These are phyloP conservation scores for Hypoxylon sp. DNA, from an alignment of 2,329 filamentous ascomycete genomes.

Conservation along the genomic window DNA sequence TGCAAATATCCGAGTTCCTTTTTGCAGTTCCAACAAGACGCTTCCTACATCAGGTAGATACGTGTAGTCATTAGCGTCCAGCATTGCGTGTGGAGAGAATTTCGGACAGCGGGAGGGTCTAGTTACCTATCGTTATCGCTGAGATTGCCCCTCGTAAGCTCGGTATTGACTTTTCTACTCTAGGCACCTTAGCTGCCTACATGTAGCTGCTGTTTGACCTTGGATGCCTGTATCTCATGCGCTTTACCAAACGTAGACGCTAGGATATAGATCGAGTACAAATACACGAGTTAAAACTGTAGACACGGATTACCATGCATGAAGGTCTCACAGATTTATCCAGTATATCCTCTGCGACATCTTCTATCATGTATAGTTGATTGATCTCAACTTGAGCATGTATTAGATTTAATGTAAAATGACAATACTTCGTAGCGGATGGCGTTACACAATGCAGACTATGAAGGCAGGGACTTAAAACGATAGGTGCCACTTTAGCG, in stretches of 20 bases:
- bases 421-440: conserved; percentile 5
- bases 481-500: conserved; percentile 32
- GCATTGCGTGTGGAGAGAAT: conserved; percentile 27
- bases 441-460: conserved; percentile 18
- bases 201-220: background rate
- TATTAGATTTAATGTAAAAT: background rate
- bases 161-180: background rate
- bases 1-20: conserved; percentile 13
- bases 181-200: background rate
- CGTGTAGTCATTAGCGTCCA: conserved; percentile 34
- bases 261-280: background rate
- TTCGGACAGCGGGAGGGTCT: conserved; percentile 13
- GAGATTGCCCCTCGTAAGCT: conserved; percentile 23
- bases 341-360: background rate
- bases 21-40: conserved; percentile 27
- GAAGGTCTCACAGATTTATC: background rate
- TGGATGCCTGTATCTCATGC: background rate
- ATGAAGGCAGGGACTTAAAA: conserved; percentile 30
- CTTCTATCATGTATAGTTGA: background rate
- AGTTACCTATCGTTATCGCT: conserved; percentile 39
- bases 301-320: background rate
- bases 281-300: background rate
- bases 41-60: conserved; percentile 20
- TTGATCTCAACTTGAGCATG: background rate
- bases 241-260: background rate